Base-by-base conservation (phyloP, 192 early-diverging fungal species). In the Chytriomyces sp. region DNA sequence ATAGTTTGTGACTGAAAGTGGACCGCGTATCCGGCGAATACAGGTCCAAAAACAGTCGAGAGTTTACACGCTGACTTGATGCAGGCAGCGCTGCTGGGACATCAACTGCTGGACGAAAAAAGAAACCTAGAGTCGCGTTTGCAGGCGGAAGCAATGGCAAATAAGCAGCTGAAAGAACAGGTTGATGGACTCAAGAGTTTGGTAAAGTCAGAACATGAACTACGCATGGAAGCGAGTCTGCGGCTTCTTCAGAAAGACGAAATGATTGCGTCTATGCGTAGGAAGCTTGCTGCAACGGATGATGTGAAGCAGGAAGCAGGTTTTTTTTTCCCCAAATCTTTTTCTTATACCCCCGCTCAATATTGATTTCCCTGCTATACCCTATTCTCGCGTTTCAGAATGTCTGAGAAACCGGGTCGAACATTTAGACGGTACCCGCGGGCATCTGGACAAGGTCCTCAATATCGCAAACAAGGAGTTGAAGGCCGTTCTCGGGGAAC, bases 381-480 rank as follows among this genome's bases (percentile, higher is more conserved):
- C n/a, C n/a, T n/a, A n/a, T n/a, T 35, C 35, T 35, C 35, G 35
- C 35, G 35, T 35, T 35, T 35, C 50, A 69, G 68, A 69, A 50
- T 49, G 11, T 18, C 28, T 73, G 16, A 8, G 71, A 73, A 45
- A n/a, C 20, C 20, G 71, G 26, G 45, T 73, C 5, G 71, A 73
- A 62, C 57, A 73, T 57, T 53, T 77, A 47, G 64, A 61, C 47
- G 24, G 16, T 35, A 18, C 76, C 13, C 28, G 26, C 5, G 10
- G 3, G 10, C 66, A 67, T 13, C 11, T 67, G 16, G 68, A 78
- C 13, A 68, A 72, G 49, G 53, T 69, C 10, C 50, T 78, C 24
- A 45, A 61, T 28, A 45, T 57, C 20, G 50, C 60, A 10, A 61
- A 70, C 45, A 78, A 62, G 26, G 69, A 78, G 28, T 49, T 72